phyloP scores from a whole-genome alignment of 2,329 filamentous ascomycete species.

The Zasmidium angulare region DNA sequence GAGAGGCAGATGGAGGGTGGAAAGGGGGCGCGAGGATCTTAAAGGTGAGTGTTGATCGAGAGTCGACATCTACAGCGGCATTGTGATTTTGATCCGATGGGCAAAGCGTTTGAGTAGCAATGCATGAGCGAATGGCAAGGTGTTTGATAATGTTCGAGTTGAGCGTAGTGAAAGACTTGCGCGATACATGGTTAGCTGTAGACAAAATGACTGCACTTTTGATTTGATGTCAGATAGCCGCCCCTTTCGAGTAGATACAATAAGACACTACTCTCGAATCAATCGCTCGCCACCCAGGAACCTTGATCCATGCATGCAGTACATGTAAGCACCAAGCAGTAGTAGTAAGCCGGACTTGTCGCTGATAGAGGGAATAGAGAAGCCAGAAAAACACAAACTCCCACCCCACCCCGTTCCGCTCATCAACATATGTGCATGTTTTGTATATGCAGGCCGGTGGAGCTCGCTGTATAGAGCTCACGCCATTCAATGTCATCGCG shows the following conservation, averaged over 20 bases:
- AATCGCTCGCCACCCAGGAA: not conserved
- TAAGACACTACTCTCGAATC: not conserved
- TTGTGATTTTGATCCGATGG: no score
- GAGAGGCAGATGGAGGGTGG: not conserved
- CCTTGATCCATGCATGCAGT: not conserved
- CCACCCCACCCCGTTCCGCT: not conserved
- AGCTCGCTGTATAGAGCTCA: not conserved
- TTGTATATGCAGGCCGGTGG: not conserved
- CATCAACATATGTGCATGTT: no score
- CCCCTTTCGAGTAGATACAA: not conserved
- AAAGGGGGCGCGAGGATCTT: not conserved
- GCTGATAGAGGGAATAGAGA: not conserved
- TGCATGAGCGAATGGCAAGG: no score
- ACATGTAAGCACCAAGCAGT: not conserved
- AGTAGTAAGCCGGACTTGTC: not conserved
- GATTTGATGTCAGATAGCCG: not conserved
- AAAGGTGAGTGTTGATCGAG: not conserved
- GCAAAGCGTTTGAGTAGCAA: no score
- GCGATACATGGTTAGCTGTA: not conserved
- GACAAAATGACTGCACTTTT: not conserved
- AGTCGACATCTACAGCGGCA: no score
- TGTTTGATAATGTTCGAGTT: no score
- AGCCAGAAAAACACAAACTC: not conserved
- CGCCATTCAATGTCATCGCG: not conserved
- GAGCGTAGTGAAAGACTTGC: no score